Conservation (phyloP, 495 filamentous ascomycete species). For the Neurospora discreta region DNA sequence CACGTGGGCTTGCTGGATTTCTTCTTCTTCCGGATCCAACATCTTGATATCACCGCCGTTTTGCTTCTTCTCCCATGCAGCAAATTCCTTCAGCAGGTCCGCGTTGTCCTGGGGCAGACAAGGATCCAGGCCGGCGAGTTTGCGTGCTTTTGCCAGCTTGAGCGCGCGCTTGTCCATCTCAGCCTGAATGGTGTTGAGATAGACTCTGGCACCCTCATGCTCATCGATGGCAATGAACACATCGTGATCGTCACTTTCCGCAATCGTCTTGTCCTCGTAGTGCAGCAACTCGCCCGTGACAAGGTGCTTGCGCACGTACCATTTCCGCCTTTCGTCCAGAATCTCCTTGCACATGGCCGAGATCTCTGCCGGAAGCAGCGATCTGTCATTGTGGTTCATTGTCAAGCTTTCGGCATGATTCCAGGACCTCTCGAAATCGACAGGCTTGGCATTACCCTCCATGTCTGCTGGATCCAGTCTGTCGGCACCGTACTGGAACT, state of each 20-base stretch:
- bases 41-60: slow-evolving; percentile 6
- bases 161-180: slow-evolving; percentile 45
- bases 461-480: slow-evolving; percentile 92
- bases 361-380: slow-evolving; percentile 66
- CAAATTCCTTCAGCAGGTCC: slow-evolving; percentile 4
- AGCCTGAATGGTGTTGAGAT: slow-evolving; percentile 62
- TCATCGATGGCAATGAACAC: slow-evolving; percentile 54
- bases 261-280: slow-evolving; percentile 54
- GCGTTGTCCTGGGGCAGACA: slow-evolving; percentile 11
- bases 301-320: slow-evolving; percentile 48
- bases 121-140: slow-evolving; percentile 28
- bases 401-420: slow-evolving; percentile 71
- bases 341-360: slow-evolving; percentile 49
- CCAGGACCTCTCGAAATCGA: slow-evolving; percentile 88
- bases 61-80: slow-evolving; percentile 8
- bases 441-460: slow-evolving; percentile 88
- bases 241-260: slow-evolving; percentile 28
- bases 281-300: slow-evolving; percentile 38
- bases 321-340: slow-evolving; percentile 52
- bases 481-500: slow-evolving; percentile 96
- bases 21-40: background rate
- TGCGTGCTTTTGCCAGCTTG: slow-evolving; percentile 40
- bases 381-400: slow-evolving; percentile 61
- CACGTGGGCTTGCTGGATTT: slow-evolving; percentile 22
- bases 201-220: slow-evolving; percentile 71